phyloP scores from a whole-genome alignment of 2,329 filamentous ascomycete genomes.

The Sarocladiaceae sp. region DNA sequence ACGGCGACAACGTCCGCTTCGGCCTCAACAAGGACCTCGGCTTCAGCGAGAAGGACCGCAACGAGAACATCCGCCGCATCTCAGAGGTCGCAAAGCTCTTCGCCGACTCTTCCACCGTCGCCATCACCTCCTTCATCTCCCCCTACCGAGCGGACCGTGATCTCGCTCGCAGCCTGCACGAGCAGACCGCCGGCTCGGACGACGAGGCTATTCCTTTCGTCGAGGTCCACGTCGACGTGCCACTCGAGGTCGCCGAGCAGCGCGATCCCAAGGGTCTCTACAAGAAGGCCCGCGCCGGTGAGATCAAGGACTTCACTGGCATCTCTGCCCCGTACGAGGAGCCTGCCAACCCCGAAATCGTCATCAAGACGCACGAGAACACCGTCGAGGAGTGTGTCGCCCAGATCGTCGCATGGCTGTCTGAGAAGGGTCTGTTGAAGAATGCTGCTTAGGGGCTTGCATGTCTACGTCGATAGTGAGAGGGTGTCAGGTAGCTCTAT shows the following conservation, averaged over 20 bases:
- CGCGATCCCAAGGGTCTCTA: conserved; percentile 96
- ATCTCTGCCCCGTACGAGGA: conserved; percentile 94
- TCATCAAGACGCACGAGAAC: conserved; percentile 74
- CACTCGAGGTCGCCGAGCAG: conserved; percentile 86
- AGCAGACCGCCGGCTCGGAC: conserved; percentile 36
- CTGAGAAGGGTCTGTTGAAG: conserved; percentile 50
- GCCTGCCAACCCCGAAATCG: conserved; percentile 78
- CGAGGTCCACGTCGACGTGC: conserved; percentile 89
- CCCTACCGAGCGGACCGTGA: conserved; percentile 85
- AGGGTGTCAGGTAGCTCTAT: conserved; percentile 3
- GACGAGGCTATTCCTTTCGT: conserved; percentile 78
- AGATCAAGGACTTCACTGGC: conserved; percentile 97
- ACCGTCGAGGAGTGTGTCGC: conserved; percentile 83
- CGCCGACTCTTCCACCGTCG: conserved; percentile 79
- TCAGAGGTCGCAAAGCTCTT: conserved; percentile 97
- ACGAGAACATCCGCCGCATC: conserved; percentile 96
- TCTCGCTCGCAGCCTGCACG: conserved; percentile 74
- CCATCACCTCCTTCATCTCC: conserved; percentile 94
- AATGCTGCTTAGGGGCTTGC: conserved; percentile 18
- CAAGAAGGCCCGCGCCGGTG: conserved; percentile 88
- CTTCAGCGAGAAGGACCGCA: conserved; percentile 86
- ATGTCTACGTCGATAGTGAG: conserved; percentile 1
- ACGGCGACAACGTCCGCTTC: conserved; percentile 98
- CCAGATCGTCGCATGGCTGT: conserved; percentile 75
- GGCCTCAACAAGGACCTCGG: conserved; percentile 97